A percentile compares a stretch with the other conserved stretches of the same genome.
Conservation (phyloP, 441 rosid genomes). For the Aquilaria agallochum region DNA sequence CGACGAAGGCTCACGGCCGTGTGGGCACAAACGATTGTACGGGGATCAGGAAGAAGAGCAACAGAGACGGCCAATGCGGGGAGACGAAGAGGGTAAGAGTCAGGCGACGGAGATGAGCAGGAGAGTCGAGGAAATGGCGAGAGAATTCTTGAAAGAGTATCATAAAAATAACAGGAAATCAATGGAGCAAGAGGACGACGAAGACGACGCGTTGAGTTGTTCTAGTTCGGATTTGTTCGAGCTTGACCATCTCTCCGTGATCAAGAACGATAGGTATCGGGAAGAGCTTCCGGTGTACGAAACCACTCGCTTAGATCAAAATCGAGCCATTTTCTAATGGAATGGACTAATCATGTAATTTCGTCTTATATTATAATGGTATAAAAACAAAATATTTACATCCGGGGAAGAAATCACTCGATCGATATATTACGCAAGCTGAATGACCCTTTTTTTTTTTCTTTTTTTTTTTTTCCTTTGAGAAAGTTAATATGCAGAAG, state of each 20-base stretch:
- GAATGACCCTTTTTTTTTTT: too few relatives aligned
- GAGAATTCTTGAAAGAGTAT: conserved; percentile 53
- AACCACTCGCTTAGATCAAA: conserved; percentile 42
- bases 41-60: conserved; percentile 24
- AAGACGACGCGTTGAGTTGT: conserved; percentile 45
- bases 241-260: conserved; percentile 46
- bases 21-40: conserved; percentile 39
- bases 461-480: too few relatives aligned
- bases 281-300: conserved; percentile 75
- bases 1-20: conserved; percentile 55
- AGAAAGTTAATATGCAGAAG: too few relatives aligned
- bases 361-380: not conserved
- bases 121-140: conserved; percentile 55
- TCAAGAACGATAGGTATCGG: conserved; percentile 38
- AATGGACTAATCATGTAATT: conserved; percentile 44
- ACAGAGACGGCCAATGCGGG: conserved; percentile 25
- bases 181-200: conserved; percentile 28
- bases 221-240: conserved; percentile 74
- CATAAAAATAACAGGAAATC: conserved; percentile 43
- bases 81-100: conserved; percentile 33
- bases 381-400: conserved; percentile 5
- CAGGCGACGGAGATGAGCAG: conserved; percentile 29
- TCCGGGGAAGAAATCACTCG: too few relatives aligned
- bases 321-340: conserved; percentile 31
- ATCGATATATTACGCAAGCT: too few relatives aligned